Conservation (phyloP, 257 asterid species). For the Penstemon barbatus region DNA sequence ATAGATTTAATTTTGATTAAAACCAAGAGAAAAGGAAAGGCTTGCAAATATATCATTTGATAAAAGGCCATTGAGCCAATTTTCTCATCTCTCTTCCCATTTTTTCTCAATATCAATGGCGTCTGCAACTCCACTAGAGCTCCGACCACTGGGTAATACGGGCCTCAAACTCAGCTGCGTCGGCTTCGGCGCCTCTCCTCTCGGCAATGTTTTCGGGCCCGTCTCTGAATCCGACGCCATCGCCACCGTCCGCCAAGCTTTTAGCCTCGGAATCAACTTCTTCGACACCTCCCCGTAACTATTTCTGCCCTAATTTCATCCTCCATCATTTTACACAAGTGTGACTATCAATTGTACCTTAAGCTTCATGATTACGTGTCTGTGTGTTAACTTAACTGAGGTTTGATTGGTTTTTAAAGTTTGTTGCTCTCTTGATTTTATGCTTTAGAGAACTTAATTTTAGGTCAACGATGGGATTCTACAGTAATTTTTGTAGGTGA, state of each 20-base stretch:
- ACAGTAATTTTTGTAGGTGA: no score
- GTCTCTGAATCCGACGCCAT: slow-evolving; percentile 81
- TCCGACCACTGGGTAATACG: slow-evolving; percentile 77
- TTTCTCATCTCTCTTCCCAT: no score
- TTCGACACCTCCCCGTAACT: slow-evolving; percentile 95
- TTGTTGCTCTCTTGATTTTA: no score
- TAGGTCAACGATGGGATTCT: no score
- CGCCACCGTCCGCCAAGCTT: slow-evolving; percentile 76
- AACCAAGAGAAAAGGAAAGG: no score
- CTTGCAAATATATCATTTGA: no score
- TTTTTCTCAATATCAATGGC: slow-evolving; percentile 8
- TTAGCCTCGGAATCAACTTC: slow-evolving; percentile 82
- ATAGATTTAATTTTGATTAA: no score
- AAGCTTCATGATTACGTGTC: no score
- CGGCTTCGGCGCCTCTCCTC: slow-evolving; percentile 99
- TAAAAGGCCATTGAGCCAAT: no score
- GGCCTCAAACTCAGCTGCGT: slow-evolving; percentile 79
- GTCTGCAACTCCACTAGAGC: slow-evolving; percentile 53
- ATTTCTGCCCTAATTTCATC: background rate
- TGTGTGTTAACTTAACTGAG: no score
- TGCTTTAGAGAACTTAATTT: no score
- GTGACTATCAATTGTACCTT: background rate
- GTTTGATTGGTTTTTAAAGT: no score
- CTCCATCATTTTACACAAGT: background rate
- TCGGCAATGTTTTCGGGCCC: slow-evolving; percentile 81